Conservation (phyloP, 192 early-diverging fungal species). For the Diversispora eburnea region DNA sequence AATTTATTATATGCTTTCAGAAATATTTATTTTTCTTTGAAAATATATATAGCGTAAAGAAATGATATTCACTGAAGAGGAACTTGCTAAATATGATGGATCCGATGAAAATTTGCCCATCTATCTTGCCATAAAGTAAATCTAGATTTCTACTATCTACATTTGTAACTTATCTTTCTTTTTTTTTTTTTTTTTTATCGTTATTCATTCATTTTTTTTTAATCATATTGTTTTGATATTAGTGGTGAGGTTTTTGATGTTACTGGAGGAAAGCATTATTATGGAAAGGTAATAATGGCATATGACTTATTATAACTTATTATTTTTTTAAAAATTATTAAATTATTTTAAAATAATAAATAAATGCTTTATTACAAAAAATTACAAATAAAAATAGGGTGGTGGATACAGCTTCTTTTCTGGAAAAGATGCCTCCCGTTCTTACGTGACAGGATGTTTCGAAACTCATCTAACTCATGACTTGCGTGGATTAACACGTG, state of each 20-base stretch:
- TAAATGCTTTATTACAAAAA: not conserved
- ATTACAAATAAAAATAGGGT: slow-evolving; percentile 36
- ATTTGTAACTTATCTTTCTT: not conserved
- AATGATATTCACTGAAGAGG: slow-evolving; percentile 65
- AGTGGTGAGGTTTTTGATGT: slow-evolving; percentile 96
- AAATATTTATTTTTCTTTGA: not conserved
- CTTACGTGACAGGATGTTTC: slow-evolving; percentile 95
- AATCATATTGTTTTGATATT: slow-evolving; percentile 12
- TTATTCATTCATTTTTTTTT: not conserved
- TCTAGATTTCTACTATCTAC: not conserved
- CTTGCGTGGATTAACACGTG: slow-evolving; percentile 72
- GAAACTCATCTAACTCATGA: slow-evolving; percentile 92
- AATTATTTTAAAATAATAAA: not conserved
- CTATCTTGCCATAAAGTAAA: slow-evolving; percentile 84
- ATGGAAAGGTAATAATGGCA: slow-evolving; percentile 58
- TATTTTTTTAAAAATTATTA: not conserved
- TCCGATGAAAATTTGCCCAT: slow-evolving; percentile 74
- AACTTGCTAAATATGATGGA: slow-evolving; percentile 84
- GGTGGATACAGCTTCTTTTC: slow-evolving; percentile 86
- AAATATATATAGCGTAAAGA: slow-evolving; percentile 33
- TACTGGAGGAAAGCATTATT: slow-evolving; percentile 66
- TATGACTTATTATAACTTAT: not conserved
- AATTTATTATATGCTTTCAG: not conserved
- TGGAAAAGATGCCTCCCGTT: slow-evolving; percentile 87
- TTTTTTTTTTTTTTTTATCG: no score